phyloP scores from a whole-genome alignment of 345 rosid species.

The Durio zibethinus region DNA sequence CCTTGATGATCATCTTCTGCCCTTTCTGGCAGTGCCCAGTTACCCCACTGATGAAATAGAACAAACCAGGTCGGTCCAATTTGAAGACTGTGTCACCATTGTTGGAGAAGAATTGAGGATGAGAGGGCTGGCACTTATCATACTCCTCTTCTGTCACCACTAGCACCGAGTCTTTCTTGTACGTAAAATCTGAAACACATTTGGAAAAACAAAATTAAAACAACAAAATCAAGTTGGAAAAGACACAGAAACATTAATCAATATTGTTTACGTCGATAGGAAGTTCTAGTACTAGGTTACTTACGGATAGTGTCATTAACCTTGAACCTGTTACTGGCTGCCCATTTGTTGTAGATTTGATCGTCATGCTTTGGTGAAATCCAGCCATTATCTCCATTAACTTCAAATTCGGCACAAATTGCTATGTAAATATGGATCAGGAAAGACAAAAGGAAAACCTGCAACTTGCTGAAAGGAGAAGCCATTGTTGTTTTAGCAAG shows the following conservation, averaged over 20 bases:
- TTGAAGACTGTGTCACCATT: constrained; percentile 39
- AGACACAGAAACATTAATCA: too few relatives aligned
- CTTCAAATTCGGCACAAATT: constrained; percentile 45
- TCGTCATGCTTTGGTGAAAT: constrained; percentile 36
- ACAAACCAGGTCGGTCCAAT: constrained; percentile 50
- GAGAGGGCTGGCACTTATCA: constrained; percentile 47
- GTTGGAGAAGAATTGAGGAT: constrained; percentile 55
- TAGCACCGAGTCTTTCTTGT: constrained; percentile 55
- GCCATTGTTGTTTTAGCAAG: constrained; percentile 18
- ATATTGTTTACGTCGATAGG: neutral
- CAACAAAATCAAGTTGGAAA: too few relatives aligned
- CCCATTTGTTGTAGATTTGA: constrained; percentile 68
- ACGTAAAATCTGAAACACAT: constrained; percentile 40
- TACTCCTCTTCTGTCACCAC: constrained; percentile 60
- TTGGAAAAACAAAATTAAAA: neutral
- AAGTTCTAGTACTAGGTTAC: constrained; percentile 14
- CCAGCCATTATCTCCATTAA: constrained; percentile 72
- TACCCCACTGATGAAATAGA: constrained; percentile 63
- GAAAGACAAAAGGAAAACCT: constrained; percentile 16
- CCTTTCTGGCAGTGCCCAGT: constrained; percentile 59
- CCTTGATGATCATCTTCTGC: constrained; percentile 68
- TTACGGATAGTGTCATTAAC: constrained; percentile 59
- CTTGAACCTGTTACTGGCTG: constrained; percentile 67
- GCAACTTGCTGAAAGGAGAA: neutral
- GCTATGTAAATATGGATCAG: constrained; percentile 16